Evolutionary conservation across 257 asterid species (phyloP), one percentile per base, ranked within the genome.

Genomic region (Lithospermum erythrorhizon): DNA sequence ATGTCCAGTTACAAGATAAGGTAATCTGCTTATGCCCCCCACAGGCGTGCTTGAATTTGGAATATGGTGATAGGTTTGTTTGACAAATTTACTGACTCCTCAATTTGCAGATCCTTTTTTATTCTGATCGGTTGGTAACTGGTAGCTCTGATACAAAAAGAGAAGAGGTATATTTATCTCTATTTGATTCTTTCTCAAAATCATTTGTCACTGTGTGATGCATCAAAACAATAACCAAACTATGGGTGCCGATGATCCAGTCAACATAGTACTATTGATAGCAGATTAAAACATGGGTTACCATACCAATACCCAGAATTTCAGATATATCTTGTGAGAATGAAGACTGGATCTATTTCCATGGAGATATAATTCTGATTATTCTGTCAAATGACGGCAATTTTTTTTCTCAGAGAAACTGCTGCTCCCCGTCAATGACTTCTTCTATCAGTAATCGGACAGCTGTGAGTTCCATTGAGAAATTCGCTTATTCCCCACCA

Each of bases 1-100:
- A 93, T 71, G 30, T 61, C 55, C 75, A 71, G 63, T 86, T 86
- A 65, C 95, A 79, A 49, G 78, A 89, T 74, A 93, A 93, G 95
- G 98, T 89, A 53, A 58, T 59, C 54, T 59, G 53, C 51, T 64
- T 11, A 57, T 62, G 56, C 24, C 25, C 60, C 15, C 23, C 58
- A 21, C 35, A 64, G 6, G 9, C n/a, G 32, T 27, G 32, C 32
- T 27, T 19, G 6, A 18, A 18, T 35, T 9, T 23, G 35, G 25
- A 7, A 21, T 25, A 27, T 11, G 23, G 19, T 49, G 66, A 15
- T 19, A 2, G 2, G 7, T 18, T 61, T 6, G 19, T 61, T 11
- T 20, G 30, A n/a, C 3, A 59, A n/a, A 45, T 18, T 22, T 13
- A n/a, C 20, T 19, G 55, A 51, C 29, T 22, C 30, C 21, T 14